These are phyloP conservation scores for Basidiobolus heterosporus DNA, from an alignment of 371 early-diverging fungal genomes.

Conservation along the genomic window DNA sequence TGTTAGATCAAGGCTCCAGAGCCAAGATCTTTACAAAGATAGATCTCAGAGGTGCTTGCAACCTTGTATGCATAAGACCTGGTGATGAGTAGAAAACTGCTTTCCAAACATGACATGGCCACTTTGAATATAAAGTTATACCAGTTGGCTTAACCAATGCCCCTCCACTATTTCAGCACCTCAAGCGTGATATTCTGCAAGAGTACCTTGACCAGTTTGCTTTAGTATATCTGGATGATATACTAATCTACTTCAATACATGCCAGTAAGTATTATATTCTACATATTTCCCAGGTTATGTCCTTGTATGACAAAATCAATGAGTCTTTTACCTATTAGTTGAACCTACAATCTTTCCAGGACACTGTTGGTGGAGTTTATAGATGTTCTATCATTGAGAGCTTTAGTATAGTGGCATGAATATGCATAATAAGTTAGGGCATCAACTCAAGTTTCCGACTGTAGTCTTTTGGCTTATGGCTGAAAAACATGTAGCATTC, in stretches of 20 bases:
- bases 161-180: slow-evolving; percentile 20
- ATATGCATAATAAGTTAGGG: too few species aligned
- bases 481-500: too few species aligned
- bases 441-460: too few species aligned
- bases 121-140: slow-evolving; percentile 22
- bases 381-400: too few species aligned
- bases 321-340: too few species aligned
- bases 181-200: slow-evolving; percentile 17
- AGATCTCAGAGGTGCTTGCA: slow-evolving; percentile 17
- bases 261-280: too few species aligned
- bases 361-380: too few species aligned
- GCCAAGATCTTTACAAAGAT: slow-evolving; percentile 12
- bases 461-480: too few species aligned
- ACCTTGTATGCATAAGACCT: slow-evolving; percentile 7
- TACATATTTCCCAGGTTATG: too few species aligned
- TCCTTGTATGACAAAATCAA: too few species aligned
- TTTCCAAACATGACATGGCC: slow-evolving; percentile 16
- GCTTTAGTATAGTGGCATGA: too few species aligned
- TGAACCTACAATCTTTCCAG: too few species aligned
- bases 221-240: slow-evolving; percentile 34
- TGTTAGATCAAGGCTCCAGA: slow-evolving; percentile 10
- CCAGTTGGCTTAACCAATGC: slow-evolving; percentile 29
- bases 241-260: slow-evolving; percentile 28
- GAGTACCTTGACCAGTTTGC: slow-evolving; percentile 18
- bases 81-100: slow-evolving; percentile 15